Evolutionary conservation across 2,329 filamentous ascomycete species (phyloP), one percentile per base, ranked within the genome.

Genomic region (Curvularia sp.): DNA sequence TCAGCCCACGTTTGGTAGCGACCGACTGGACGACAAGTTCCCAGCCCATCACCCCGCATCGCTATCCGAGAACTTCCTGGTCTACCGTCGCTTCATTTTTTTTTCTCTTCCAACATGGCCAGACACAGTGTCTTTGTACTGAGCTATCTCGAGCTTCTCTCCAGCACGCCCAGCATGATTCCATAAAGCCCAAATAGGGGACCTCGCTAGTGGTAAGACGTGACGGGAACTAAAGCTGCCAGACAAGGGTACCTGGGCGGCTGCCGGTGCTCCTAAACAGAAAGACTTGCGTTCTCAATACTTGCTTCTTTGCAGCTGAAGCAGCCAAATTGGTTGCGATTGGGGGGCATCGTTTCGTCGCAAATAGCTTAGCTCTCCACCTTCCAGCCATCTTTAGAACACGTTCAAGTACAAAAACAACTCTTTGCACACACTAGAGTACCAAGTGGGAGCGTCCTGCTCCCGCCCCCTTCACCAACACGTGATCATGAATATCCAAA

Each of bases 211-310:
- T 30, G 30, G 27, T 49, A 61, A 62, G 61, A 47, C 23, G 41
- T 49, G 39, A 47, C 65, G 61, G 65, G 63, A 63, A 42, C 61
- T 63, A 66, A 39, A 38, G 51, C 38, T 47, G 49, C 49, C 32
- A 43, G 18, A 30, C 47, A 55, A 46, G 55, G 57, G 39, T 48
- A 34, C 47, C 15, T 28, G 23, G 47, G 34, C 34, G 5, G 23
- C 23, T 13, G 47, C 19, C 27, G 25, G 23, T 47, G 39, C 41
- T 53, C 34, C 50, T 3, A 38, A 19, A 28, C 9, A 21, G 4
- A 42, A 19, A 36, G 28, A 28, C 28, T n/a, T 18, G 49, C 5
- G 27, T 18, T 13, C 15, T 13, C 36, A 28, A 28, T 53, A 27
- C 18, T 36, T 53, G 41, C 50, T 53, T 52, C 13, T 52, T 36